phyloP scores from a whole-genome alignment of 129 eudicot species.

The Deinandra increscens region DNA sequence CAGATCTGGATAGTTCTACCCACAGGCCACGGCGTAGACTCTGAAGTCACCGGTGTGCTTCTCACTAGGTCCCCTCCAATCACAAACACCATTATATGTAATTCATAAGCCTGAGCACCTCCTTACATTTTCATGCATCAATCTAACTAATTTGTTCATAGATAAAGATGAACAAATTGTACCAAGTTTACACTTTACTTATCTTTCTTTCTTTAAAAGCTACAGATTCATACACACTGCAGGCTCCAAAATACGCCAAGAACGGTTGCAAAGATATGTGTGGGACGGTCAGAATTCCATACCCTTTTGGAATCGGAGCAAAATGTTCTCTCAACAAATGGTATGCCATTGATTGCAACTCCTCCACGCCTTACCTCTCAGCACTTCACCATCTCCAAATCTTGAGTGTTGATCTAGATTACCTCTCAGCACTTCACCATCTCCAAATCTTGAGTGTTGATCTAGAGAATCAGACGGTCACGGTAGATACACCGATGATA shows the following conservation, averaged over 20 bases:
- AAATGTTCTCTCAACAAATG: neutral
- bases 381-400: slow-evolving; percentile 7
- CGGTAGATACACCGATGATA: neutral
- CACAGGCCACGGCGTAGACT: too few relatives aligned
- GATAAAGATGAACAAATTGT: neutral
- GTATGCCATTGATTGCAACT: slow-evolving; percentile 13
- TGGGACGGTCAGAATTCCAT: slow-evolving; percentile 10
- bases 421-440: neutral
- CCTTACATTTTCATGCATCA: neutral
- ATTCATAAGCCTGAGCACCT: too few relatives aligned
- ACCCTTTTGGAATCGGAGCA: slow-evolving; percentile 24
- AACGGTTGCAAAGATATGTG: neutral
- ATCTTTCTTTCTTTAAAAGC: neutral
- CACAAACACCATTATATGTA: too few relatives aligned
- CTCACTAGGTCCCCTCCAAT: neutral
- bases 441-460: neutral
- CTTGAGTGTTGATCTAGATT: neutral
- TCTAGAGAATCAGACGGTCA: neutral
- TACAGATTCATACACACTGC: neutral
- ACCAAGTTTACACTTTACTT: neutral
- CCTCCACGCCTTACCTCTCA: slow-evolving; percentile 7
- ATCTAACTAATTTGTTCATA: neutral
- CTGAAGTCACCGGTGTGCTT: too few relatives aligned
- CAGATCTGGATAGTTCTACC: too few relatives aligned
- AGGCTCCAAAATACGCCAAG: slow-evolving; percentile 4